Evolutionary conservation across 2,329 filamentous ascomycete species (phyloP).

Genomic region (Hymenoscyphus repandus): DNA sequence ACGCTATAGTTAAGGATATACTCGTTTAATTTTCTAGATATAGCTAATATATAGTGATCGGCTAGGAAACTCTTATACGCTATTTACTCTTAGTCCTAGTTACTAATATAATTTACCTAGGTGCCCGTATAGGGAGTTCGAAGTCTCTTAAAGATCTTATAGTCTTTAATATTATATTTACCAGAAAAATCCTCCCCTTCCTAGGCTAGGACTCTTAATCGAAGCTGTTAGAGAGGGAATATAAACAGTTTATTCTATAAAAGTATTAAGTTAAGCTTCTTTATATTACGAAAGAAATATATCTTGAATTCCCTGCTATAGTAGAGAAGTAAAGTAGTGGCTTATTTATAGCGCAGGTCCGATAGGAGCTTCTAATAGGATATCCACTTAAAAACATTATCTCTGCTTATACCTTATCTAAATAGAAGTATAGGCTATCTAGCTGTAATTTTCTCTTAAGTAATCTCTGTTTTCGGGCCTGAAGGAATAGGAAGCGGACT

Average conservation of each 20-base stretch:
- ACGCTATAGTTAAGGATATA: constrained; percentile 14
- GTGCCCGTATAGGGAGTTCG: constrained; percentile 2
- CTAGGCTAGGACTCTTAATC: constrained; percentile 6
- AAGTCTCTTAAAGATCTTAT: constrained; percentile 16
- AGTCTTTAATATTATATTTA: constrained; percentile 16
- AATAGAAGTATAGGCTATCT: constrained; percentile 13
- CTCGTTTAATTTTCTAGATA: constrained; percentile 13
- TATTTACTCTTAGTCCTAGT: constrained; percentile 9
- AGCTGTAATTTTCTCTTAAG: constrained; percentile 15
- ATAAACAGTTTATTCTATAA: constrained; percentile 8
- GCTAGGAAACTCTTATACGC: constrained; percentile 13
- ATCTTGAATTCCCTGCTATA: constrained; percentile 14
- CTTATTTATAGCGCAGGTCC: constrained; percentile 10
- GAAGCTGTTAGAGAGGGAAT: constrained; percentile 12
- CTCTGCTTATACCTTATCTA: constrained; percentile 7
- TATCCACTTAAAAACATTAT: constrained; percentile 18
- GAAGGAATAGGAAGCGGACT: constrained; percentile 11
- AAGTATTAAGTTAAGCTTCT: constrained; percentile 9
- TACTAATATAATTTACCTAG: constrained; percentile 13
- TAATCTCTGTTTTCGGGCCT: constrained; percentile 10
- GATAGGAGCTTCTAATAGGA: constrained; percentile 18
- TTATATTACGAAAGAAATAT: constrained; percentile 8
- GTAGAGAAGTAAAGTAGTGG: constrained; percentile 16
- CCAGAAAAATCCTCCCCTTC: constrained; percentile 17
- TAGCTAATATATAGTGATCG: constrained; percentile 10